These are phyloP conservation scores for Capillidium heterosporum DNA, from an alignment of 371 early-diverging fungal genomes.

Conservation along the genomic window DNA sequence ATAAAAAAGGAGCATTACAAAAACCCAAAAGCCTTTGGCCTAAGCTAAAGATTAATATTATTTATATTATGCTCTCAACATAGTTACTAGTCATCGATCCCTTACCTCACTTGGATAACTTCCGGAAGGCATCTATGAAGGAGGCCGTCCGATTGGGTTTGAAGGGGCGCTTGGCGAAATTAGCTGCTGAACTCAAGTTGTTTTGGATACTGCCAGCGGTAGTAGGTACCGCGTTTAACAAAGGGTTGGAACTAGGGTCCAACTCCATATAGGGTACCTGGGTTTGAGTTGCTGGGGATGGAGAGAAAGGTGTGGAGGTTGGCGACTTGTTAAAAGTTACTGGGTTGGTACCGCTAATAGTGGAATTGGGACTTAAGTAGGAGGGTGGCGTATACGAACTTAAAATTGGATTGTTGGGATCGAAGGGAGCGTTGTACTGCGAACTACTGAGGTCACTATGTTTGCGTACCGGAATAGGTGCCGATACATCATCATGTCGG, in stretches of 20 bases:
- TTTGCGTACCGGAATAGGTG: too few relatives aligned
- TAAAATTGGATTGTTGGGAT: too few relatives aligned
- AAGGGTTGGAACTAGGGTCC: neutral
- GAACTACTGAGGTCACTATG: too few relatives aligned
- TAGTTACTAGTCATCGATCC: too few relatives aligned
- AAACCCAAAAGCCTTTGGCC: too few relatives aligned
- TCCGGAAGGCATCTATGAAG: neutral
- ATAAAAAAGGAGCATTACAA: too few relatives aligned
- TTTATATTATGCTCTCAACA: too few relatives aligned
- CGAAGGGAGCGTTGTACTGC: too few relatives aligned
- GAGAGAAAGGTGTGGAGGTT: neutral
- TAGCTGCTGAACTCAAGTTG: neutral
- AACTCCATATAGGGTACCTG: neutral
- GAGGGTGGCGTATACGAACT: too few relatives aligned
- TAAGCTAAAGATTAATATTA: too few relatives aligned
- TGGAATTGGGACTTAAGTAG: neutral
- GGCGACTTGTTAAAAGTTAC: neutral
- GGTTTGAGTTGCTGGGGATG: neutral
- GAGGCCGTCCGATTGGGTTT: neutral
- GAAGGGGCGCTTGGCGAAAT: neutral
- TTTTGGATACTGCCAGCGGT: neutral
- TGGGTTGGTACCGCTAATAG: too few relatives aligned
- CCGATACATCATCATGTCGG: too few relatives aligned
- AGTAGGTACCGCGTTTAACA: neutral
- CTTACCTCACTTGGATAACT: neutral